phyloP scores from a whole-genome alignment of 148 eudicot genomes.

The Rhododendron vialii region DNA sequence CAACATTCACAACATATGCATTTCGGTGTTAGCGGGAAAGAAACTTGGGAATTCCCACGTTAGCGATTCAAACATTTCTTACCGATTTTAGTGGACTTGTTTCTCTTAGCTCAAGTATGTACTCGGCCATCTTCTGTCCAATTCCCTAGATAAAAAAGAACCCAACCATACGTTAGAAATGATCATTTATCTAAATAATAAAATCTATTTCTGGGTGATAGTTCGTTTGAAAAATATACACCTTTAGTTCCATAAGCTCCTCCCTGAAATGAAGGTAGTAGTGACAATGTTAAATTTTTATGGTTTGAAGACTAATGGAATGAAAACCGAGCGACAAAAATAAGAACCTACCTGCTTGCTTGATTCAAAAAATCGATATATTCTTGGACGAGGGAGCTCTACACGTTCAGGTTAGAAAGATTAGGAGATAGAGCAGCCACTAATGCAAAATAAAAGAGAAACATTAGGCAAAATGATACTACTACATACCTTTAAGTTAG shows the following conservation, averaged over 20 bases:
- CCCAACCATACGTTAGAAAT: neutral
- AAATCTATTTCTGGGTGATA: neutral
- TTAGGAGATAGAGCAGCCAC: neutral
- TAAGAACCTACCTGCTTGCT: slow-evolving; percentile 61
- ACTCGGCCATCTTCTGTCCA: slow-evolving; percentile 73
- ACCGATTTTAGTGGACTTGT: slow-evolving; percentile 73
- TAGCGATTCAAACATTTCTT: slow-evolving; percentile 8
- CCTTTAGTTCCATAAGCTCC: slow-evolving; percentile 79
- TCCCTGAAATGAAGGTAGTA: slow-evolving; percentile 40
- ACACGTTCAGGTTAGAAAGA: slow-evolving; percentile 14
- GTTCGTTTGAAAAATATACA: slow-evolving; percentile 13
- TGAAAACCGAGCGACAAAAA: neutral
- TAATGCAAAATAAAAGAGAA: neutral
- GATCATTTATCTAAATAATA: neutral
- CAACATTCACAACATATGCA: slow-evolving; percentile 5
- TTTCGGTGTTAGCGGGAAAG: neutral
- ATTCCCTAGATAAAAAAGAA: slow-evolving; percentile 54
- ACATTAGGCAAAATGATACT: neutral
- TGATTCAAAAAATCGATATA: slow-evolving; percentile 73
- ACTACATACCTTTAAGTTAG: slow-evolving; percentile 61
- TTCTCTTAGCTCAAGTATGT: slow-evolving; percentile 76
- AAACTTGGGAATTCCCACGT: neutral
- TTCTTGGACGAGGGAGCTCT: slow-evolving; percentile 68
- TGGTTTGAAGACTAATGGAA: neutral
- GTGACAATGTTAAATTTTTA: neutral